phyloP scores from a whole-genome alignment of 768 basidiomycete genomes.

The Artomyces pyxidatus region DNA sequence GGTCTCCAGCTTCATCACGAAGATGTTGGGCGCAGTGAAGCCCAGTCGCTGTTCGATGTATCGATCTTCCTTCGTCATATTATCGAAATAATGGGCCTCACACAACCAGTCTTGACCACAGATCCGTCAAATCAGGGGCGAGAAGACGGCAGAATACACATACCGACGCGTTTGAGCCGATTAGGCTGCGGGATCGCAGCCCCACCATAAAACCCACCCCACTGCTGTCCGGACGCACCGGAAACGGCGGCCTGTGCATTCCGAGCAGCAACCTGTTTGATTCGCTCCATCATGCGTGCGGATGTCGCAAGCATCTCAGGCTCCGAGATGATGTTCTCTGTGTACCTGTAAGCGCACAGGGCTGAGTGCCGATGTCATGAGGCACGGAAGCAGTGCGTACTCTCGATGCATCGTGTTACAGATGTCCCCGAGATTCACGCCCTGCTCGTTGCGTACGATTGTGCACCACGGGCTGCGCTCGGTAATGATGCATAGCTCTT shows the following conservation, averaged over 20 bases:
- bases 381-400: constrained; percentile 32
- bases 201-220: constrained; percentile 36
- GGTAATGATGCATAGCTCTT: constrained; percentile 28
- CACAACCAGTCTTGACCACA: constrained; percentile 65
- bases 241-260: constrained; percentile 22
- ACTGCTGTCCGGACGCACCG: constrained; percentile 24
- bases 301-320: constrained; percentile 54
- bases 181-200: constrained; percentile 35
- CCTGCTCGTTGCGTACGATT: constrained; percentile 58
- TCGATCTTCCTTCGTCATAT: constrained; percentile 47
- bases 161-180: constrained; percentile 56
- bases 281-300: constrained; percentile 59
- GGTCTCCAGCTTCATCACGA: constrained; percentile 52
- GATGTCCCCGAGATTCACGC: constrained; percentile 74
- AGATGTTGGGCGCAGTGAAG: constrained; percentile 72
- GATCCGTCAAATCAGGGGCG: neutral
- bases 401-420: constrained; percentile 67
- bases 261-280: constrained; percentile 53
- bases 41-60: constrained; percentile 59
- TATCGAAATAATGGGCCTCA: constrained; percentile 65
- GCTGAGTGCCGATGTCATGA: no score
- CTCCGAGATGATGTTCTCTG: constrained; percentile 59
- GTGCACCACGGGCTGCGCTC: constrained; percentile 73
- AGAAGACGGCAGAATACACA: constrained; percentile 21
- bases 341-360: constrained; percentile 43